Base-by-base conservation (phyloP, 345 rosid genomes). In the Limnanthes douglasii region DNA sequence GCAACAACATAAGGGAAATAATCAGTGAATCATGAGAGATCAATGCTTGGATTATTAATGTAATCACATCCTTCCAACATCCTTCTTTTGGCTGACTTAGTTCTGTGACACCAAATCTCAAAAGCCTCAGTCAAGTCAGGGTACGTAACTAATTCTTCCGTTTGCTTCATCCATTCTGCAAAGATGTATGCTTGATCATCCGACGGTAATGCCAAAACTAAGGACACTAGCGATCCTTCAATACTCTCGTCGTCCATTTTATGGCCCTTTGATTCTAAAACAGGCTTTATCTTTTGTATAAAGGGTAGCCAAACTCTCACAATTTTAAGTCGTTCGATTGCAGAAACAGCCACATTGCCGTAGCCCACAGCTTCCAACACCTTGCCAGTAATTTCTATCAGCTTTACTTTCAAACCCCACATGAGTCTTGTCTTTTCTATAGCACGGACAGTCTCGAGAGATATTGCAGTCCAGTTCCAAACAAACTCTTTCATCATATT, bases 61-160 rank as follows among this genome's bases (percentile, higher is more conserved):
- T n/a, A n/a, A 44, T 65, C 67, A 59, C 60, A 57, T 34, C 70
- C 81, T 24, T 74, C 78, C 46, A 64, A 31, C 60, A 86, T 50
- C 57, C 92, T 74, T 74, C 95, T 72, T 73, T 72, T 83, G 24
- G 98, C 94, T 14, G 98, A 83, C 59, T 90, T 90, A 51, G 71
- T 76, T 66, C 98, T 70, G 51, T 73, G 83, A 50, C 94, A 79
- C 95, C 98, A 83, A 44, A 90, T 66, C 50, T 90, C 98, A 18
- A 90, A 90, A 0, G 94, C 98, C 61, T 90, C 97, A 14, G 78
- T 83, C 57, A 90, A 52, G 59, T 90, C 98, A 0, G 95, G 95
- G 59, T 65, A 90, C 58, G 39, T 70, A 18, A 60, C 65, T 46
- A 72, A 70, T 38, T 73, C 77, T 2, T 34, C 56, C 9, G 39